A percentile compares a stretch with the other conserved stretches of the same genome.
phyloP scores from a whole-genome alignment of 176 grass and related monocot species.

The Oryza nivara region DNA sequence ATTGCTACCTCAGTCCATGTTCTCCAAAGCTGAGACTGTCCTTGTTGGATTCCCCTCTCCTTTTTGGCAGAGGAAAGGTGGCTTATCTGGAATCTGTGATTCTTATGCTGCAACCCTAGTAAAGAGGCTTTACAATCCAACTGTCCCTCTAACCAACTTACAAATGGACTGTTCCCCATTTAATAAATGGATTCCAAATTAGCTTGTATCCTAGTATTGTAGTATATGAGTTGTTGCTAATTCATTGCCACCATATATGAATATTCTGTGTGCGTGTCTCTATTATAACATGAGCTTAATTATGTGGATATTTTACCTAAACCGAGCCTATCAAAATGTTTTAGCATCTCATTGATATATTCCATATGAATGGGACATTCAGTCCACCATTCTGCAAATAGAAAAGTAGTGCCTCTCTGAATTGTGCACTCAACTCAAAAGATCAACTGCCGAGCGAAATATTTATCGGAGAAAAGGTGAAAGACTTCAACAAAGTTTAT shows the following conservation, averaged over 20 bases:
- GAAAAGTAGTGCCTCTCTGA: background rate
- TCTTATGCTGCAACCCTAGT: conserved; percentile 2
- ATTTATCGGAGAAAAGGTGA: background rate
- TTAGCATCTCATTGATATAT: background rate
- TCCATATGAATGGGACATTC: background rate
- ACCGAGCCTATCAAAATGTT: background rate
- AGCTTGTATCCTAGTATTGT: background rate
- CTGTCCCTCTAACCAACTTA: background rate
- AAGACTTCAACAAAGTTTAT: background rate
- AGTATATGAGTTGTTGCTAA: background rate
- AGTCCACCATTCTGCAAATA: background rate
- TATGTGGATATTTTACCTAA: background rate
- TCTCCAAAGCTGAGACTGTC: conserved; percentile 5
- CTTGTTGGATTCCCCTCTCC: conserved; percentile 26
- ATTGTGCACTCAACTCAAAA: background rate
- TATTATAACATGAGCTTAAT: background rate
- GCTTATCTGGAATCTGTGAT: conserved; percentile 23
- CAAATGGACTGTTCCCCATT: background rate
- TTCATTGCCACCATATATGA: background rate
- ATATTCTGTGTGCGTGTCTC: background rate
- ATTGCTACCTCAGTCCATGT: background rate
- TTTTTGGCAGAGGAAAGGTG: conserved; percentile 12
- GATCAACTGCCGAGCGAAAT: background rate
- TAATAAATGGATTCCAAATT: background rate
- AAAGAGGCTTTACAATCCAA: background rate